A percentile compares a stretch with the other conserved stretches of the same genome.
These are phyloP conservation scores for Ceratobasidium sp. DNA, from an alignment of 1,284 basidiomycete species.

Conservation along the genomic window DNA sequence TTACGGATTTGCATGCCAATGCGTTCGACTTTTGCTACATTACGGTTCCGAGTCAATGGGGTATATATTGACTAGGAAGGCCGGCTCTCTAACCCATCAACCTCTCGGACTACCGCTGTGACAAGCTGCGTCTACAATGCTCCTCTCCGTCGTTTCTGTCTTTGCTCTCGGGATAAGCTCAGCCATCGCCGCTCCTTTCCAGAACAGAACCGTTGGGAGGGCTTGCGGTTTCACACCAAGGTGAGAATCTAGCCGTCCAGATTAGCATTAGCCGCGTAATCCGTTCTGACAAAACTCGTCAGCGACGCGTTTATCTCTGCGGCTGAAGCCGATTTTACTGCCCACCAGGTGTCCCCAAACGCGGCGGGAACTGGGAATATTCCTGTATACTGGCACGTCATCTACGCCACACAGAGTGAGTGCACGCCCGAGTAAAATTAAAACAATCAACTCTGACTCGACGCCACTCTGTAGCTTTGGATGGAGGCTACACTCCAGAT, in stretches of 20 bases:
- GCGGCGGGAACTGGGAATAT: constrained; percentile 11
- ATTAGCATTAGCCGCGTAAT: not conserved
- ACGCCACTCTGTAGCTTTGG: constrained; percentile 9
- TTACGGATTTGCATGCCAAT: too few relatives aligned
- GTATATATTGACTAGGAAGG: too few relatives aligned
- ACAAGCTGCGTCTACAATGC: too few relatives aligned
- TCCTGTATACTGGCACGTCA: constrained; percentile 43
- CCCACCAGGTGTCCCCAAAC: constrained; percentile 16
- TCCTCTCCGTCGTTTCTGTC: not conserved
- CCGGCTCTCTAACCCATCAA: too few relatives aligned
- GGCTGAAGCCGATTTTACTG: constrained; percentile 54
- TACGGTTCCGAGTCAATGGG: too few relatives aligned
- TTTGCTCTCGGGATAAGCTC: not conserved
- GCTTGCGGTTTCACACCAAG: not conserved
- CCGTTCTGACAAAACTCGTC: not conserved
- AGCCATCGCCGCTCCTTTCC: not conserved
- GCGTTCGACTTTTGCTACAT: too few relatives aligned
- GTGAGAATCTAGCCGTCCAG: not conserved
- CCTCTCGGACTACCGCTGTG: too few relatives aligned
- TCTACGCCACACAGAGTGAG: too few relatives aligned
- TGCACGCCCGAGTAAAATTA: too few relatives aligned
- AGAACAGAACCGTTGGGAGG: not conserved
- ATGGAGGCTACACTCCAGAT: constrained; percentile 40
- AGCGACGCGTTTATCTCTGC: constrained; percentile 18
- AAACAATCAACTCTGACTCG: too few relatives aligned